These are phyloP conservation scores for Vachellia pachyceras DNA, from an alignment of 306 rosid genomes.

Conservation along the genomic window DNA sequence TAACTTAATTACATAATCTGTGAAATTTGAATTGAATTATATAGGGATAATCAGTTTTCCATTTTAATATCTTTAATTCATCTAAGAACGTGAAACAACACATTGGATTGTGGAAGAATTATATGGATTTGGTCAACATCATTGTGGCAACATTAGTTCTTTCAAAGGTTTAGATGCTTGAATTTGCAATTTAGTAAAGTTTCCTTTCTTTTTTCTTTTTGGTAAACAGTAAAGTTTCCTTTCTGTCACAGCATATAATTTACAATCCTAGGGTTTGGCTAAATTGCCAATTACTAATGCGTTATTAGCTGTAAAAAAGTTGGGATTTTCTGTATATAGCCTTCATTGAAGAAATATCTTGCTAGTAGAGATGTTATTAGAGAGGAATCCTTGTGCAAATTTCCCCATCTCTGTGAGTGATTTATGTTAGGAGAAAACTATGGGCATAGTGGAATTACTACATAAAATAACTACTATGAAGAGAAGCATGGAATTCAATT, in stretches of 20 bases:
- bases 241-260: conserved; percentile 65
- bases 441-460: conserved; percentile 43
- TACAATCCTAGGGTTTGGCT: conserved; percentile 71
- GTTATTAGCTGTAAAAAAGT: too few relatives aligned
- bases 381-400: conserved; percentile 60
- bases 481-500: conserved; percentile 54
- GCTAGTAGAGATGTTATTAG: conserved; percentile 65
- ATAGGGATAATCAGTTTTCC: too few relatives aligned
- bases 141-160: conserved; percentile 81
- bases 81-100: conserved; percentile 1
- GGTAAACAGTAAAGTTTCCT: too few relatives aligned
- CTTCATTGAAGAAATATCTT: conserved; percentile 68
- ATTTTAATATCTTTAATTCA: too few relatives aligned
- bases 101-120: conserved; percentile 72
- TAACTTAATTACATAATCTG: background rate
- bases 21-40: too few relatives aligned
- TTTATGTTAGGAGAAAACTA: conserved; percentile 43
- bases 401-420: conserved; percentile 62
- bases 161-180: conserved; percentile 86
- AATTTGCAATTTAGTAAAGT: conserved; percentile 81
- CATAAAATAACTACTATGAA: conserved; percentile 61
- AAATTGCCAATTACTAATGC: too few relatives aligned
- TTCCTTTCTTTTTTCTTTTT: too few relatives aligned
- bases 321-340: conserved; percentile 55
- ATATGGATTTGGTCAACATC: conserved; percentile 66